Base-by-base conservation (phyloP, 2,329 filamentous ascomycete species). In the Shiraia sp. region DNA sequence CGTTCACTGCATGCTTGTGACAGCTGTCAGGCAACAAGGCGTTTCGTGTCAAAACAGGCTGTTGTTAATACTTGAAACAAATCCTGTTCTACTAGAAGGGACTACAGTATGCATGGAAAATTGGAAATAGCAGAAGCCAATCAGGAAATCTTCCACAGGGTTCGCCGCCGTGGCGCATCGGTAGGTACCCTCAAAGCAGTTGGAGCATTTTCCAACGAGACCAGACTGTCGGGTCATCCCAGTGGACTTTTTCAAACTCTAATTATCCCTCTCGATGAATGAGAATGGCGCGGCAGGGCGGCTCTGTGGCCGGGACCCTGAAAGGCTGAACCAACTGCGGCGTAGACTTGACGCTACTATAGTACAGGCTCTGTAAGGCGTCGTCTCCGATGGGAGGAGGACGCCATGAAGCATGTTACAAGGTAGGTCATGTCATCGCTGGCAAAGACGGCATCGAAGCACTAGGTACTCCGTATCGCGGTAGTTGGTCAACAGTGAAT, bases 111-210 rank as follows among this genome's bases (percentile, higher is more conserved):
- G 13, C 26, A 34, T 15, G 16, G 37, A 28, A 10, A 32, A 22
- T 22, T 23, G 24, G 10, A 15, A 29, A 25, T 15, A 16, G 22
- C 25, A 19, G 16, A 31, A 16, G 32, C 39, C 36, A 47, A 41
- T 40, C 25, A 35, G 17, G 29, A 15, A 26, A 29, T 39, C 16
- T 19, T 12, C 34, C 32, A 40, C 15, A 29, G 22, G 35, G 24
- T 30, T 42, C 17, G 33, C 23, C 29, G 24, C 34, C 27, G 32
- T 31, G 31, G 22, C 13, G 28, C 33, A 33, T 41, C 39, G 45
- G 45, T 32, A 35, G 31, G 44, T 23, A 32, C 32, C 27, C 40
- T 34, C 5, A 23, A 44, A 19, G 30, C 13, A 33, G 50, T 30
- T 37, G 37, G 32, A 23, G 38, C 35, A 45, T 28, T 13, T 36